Percentiles rank a stretch among this genome's conserved stretches.
Conservation (phyloP, 2,329 filamentous ascomycete species). For the Exophiala sideris region DNA sequence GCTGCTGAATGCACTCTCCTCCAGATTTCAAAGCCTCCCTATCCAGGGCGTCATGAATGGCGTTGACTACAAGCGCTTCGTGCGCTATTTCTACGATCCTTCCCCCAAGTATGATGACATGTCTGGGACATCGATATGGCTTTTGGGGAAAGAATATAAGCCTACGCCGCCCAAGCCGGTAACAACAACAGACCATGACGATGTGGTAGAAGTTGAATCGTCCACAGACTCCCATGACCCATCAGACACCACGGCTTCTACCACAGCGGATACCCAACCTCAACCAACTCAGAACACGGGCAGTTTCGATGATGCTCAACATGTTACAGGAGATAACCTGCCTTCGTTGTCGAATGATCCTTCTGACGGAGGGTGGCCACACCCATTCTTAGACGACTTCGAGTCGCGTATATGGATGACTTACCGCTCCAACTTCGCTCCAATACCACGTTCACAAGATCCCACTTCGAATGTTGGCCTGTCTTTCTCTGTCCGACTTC, state of each 20-base stretch:
- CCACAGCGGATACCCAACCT: conserved; percentile 14
- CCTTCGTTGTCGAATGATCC: conserved; percentile 28
- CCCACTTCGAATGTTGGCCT: conserved; percentile 67
- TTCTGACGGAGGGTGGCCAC: conserved; percentile 66
- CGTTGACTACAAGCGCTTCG: conserved; percentile 75
- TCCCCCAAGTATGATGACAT: conserved; percentile 74
- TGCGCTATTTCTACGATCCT: conserved; percentile 90
- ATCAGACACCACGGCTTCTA: conserved; percentile 23
- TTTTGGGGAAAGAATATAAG: conserved; percentile 63
- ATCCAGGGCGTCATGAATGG: conserved; percentile 52
- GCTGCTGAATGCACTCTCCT: conserved; percentile 23
- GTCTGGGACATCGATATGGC: conserved; percentile 74
- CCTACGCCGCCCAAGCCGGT: conserved; percentile 28
- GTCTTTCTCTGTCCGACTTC: conserved; percentile 79
- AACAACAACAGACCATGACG: conserved; percentile 29
- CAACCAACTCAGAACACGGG: conserved; percentile 12
- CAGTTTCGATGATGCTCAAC: conserved; percentile 27
- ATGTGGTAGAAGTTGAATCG: conserved; percentile 30
- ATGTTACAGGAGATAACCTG: conserved; percentile 21
- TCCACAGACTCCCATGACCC: conserved; percentile 28
- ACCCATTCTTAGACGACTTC: conserved; percentile 83
- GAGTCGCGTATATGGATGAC: conserved; percentile 95
- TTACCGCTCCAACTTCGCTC: conserved; percentile 80
- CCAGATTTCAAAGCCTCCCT: conserved; percentile 18
- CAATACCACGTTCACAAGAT: conserved; percentile 75